phyloP scores from a whole-genome alignment of 371 early-diverging fungal species.

The Chytridium lagenaria region DNA sequence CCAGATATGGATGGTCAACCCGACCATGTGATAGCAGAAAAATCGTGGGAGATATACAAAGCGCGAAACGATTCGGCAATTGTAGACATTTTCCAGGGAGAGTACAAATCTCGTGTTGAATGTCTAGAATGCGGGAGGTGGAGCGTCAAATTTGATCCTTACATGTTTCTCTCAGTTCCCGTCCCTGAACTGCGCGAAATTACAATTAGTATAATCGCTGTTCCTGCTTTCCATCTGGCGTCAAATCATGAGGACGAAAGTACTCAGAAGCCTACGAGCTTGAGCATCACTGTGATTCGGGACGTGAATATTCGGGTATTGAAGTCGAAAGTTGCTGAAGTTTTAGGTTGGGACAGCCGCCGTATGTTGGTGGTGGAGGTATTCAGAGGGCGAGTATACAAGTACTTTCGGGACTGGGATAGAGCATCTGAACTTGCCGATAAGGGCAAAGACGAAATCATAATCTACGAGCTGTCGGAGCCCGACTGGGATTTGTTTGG shows the following conservation, averaged over 20 bases:
- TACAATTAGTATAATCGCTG: slow-evolving; percentile 16
- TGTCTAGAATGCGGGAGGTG: slow-evolving; percentile 65
- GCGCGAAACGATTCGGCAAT: slow-evolving; percentile 83
- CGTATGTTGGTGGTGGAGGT: slow-evolving; percentile 68
- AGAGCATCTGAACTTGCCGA: slow-evolving; percentile 60
- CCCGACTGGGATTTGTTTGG: slow-evolving; percentile 47
- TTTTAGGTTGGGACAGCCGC: slow-evolving; percentile 50
- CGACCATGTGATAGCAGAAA: slow-evolving; percentile 50
- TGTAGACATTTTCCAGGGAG: slow-evolving; percentile 82
- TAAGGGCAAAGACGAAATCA: slow-evolving; percentile 65
- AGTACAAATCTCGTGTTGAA: slow-evolving; percentile 75
- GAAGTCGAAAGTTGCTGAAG: slow-evolving; percentile 66
- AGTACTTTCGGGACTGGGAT: slow-evolving; percentile 68
- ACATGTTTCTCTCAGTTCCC: slow-evolving; percentile 90
- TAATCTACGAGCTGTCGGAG: slow-evolving; percentile 65
- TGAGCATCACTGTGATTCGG: slow-evolving; percentile 37
- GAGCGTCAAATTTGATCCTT: slow-evolving; percentile 85
- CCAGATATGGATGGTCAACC: slow-evolving; percentile 75
- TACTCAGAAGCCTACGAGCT: slow-evolving; percentile 23
- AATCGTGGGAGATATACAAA: slow-evolving; percentile 85
- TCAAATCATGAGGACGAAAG: not conserved
- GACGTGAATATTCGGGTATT: slow-evolving; percentile 70
- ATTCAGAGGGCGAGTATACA: slow-evolving; percentile 65
- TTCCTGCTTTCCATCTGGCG: slow-evolving; percentile 17
- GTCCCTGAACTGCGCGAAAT: slow-evolving; percentile 73